Evolutionary conservation across 192 early-diverging fungal species (phyloP).

Genomic region (Paraglomus occultum): DNA sequence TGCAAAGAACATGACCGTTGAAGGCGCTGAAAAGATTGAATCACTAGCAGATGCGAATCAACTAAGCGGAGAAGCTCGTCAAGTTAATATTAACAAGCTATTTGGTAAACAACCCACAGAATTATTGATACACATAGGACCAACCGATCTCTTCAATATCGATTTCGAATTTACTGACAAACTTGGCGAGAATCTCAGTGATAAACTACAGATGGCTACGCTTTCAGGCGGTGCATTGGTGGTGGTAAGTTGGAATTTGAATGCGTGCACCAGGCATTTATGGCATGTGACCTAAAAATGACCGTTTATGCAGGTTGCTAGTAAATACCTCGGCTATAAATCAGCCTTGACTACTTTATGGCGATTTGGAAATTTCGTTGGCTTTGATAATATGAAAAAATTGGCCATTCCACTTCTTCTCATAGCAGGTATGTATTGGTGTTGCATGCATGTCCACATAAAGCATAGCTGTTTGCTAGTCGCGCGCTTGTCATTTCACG

Average conservation of each 20-base stretch:
- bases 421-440: slow-evolving; percentile 50
- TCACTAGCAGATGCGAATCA: slow-evolving; percentile 38
- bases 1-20: slow-evolving; percentile 44
- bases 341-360: slow-evolving; percentile 32
- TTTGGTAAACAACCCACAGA: slow-evolving; percentile 28
- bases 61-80: background rate
- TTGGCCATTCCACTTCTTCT: slow-evolving; percentile 59
- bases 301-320: slow-evolving; percentile 38
- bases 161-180: slow-evolving; percentile 45
- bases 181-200: slow-evolving; percentile 39
- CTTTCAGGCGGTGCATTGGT: slow-evolving; percentile 42
- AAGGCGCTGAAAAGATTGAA: slow-evolving; percentile 43
- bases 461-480: background rate
- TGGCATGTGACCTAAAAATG: slow-evolving; percentile 36
- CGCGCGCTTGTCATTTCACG: background rate
- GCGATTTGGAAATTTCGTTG: slow-evolving; percentile 56
- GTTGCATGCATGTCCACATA: slow-evolving; percentile 14
- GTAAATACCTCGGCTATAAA: slow-evolving; percentile 44
- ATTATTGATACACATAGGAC: slow-evolving; percentile 34
- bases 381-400: slow-evolving; percentile 59
- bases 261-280: slow-evolving; percentile 38
- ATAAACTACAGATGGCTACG: slow-evolving; percentile 36
- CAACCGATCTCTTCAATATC: slow-evolving; percentile 40
- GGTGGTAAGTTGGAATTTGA: slow-evolving; percentile 46
- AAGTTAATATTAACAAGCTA: slow-evolving; percentile 12